These are phyloP conservation scores for Lycium barbarum DNA, from an alignment of 257 asterid genomes.

Conservation along the genomic window DNA sequence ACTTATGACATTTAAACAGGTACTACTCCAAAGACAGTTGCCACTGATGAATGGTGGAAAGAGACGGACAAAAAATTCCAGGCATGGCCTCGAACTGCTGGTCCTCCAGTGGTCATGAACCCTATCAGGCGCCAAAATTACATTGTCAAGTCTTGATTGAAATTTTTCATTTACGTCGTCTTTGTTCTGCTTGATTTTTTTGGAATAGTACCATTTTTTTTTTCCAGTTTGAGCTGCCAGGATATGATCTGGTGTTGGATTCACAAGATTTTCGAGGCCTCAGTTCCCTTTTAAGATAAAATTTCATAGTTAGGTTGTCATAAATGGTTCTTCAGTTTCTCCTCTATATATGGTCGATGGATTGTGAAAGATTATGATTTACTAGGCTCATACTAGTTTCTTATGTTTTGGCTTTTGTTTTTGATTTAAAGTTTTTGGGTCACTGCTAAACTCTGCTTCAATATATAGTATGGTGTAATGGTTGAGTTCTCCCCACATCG, in stretches of 20 bases:
- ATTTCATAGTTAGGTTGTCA: background rate
- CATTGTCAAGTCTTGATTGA: conserved; percentile 56
- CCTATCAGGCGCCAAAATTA: conserved; percentile 92
- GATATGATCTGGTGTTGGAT: background rate
- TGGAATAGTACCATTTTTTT: background rate
- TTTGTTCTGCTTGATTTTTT: background rate
- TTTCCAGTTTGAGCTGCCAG: background rate
- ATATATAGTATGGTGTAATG: no score
- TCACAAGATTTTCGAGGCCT: no score
- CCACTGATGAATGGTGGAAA: conserved; percentile 66
- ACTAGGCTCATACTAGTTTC: background rate
- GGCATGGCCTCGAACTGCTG: conserved; percentile 99
- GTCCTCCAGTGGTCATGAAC: conserved; percentile 96
- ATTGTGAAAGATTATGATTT: background rate
- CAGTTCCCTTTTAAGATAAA: no score
- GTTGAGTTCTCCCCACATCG: no score
- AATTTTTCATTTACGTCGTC: background rate
- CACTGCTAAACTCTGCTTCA: background rate
- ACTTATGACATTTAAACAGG: conserved; percentile 47
- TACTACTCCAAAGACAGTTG: conserved; percentile 64
- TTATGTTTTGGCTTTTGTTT: background rate
- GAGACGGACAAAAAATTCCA: conserved; percentile 89
- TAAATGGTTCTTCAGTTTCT: background rate
- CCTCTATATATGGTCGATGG: background rate
- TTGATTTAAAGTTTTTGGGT: background rate